Evolutionary conservation across 352 stramenopile genomes (phyloP), one percentile per base, ranked within the genome.

Genomic region (Blastocystis sp.): DNA sequence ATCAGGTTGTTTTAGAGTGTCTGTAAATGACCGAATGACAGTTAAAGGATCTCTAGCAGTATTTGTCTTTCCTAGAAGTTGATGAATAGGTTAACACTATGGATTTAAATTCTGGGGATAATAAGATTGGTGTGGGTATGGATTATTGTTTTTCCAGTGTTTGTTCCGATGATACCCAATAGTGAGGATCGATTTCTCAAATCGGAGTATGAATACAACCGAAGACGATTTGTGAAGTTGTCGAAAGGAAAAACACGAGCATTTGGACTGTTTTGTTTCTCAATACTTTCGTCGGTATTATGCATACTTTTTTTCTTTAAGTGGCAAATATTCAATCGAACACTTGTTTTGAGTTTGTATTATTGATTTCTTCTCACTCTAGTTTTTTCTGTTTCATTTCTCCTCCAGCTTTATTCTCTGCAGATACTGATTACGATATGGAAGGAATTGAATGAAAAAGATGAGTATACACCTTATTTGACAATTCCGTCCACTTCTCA

Each of bases 391-490:
- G 44, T 3, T n/a, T 62, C 51, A 0, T 22, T 54, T 51, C 53
- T 84, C 44, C 59, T 84, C 53, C 42, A 48, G 22, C 22, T 84
- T 27, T 84, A 84, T 51, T 51, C 44, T 40, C 57, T 68, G 15
- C 73, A 84, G 17, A 7, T 66, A 37, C 27, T 84, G 24, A 84
- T 84, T 19, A 84, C 73, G 27, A 84, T 84, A 51, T 84, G 73
- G 73, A 84, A 84, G 33, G 73, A 84, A 33, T 27, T 64, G n/a
- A 53, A 66, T 35, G 54, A 35, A 7, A 84, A 84, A 51, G 73
- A 84, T 37, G 73, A 84, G 73, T 84, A 84, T 35, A 84, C 73
- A 33, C 73, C 73, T 54, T 84, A 54, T 68, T 62, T 84, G 17
- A 84, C 73, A 15, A 84, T 54, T 68, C 30, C 73, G 22, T 42